These are phyloP conservation scores for Didymella glomerata DNA, from an alignment of 2,329 filamentous ascomycete species.

Conservation along the genomic window DNA sequence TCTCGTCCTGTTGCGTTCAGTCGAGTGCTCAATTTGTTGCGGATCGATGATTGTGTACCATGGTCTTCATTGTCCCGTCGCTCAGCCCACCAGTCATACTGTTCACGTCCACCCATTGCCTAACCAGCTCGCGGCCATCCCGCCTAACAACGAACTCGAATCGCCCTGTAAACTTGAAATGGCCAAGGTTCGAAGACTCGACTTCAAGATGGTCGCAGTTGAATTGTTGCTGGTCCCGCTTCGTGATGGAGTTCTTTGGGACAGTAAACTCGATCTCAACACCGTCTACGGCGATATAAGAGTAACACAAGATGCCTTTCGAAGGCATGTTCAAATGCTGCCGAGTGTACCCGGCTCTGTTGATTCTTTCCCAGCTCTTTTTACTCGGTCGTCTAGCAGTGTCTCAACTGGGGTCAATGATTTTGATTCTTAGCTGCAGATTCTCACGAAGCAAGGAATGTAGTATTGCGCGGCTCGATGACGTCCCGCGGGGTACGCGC, in stretches of 20 bases:
- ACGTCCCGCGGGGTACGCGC: slow-evolving; percentile 18
- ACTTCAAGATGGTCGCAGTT: slow-evolving; percentile 56
- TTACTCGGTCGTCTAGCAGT: too few species aligned
- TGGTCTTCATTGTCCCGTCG: slow-evolving; percentile 50
- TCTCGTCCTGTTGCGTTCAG: too few species aligned
- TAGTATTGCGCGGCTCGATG: slow-evolving; percentile 4
- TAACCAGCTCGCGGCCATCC: slow-evolving; percentile 52
- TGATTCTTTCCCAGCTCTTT: too few species aligned
- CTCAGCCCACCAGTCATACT: slow-evolving; percentile 56
- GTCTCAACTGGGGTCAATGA: too few species aligned
- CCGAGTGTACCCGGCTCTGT: too few species aligned
- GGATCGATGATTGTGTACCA: too few species aligned
- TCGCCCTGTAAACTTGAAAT: slow-evolving; percentile 56
- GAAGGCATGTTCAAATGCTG: slow-evolving; percentile 44
- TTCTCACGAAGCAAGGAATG: neutral
- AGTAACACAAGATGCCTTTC: slow-evolving; percentile 46
- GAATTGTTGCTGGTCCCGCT: slow-evolving; percentile 49
- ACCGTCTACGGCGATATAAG: slow-evolving; percentile 50
- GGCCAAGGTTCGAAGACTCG: slow-evolving; percentile 54
- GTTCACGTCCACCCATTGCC: slow-evolving; percentile 59
- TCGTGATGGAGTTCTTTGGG: slow-evolving; percentile 48
- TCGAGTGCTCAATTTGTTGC: too few species aligned
- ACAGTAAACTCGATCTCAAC: slow-evolving; percentile 58
- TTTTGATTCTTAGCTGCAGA: too few species aligned
- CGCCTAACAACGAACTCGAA: slow-evolving; percentile 55